phyloP scores from a whole-genome alignment of 2,329 filamentous ascomycete species.

The Calonectria pseudoreteaudii region DNA sequence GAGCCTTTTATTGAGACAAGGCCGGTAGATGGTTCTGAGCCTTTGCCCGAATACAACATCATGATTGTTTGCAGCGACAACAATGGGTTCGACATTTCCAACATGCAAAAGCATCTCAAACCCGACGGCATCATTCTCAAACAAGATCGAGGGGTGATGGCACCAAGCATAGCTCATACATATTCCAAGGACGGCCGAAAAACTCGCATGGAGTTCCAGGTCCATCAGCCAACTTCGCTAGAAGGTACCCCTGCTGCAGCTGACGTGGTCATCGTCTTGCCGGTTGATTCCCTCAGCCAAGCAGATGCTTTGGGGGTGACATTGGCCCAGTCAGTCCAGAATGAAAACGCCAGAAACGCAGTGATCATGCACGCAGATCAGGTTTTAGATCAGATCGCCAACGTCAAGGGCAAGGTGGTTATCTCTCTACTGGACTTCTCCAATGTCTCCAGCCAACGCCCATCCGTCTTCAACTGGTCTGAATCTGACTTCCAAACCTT shows the following conservation, averaged over 20 bases:
- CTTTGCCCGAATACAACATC: constrained; percentile 48
- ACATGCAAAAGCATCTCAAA: constrained; percentile 41
- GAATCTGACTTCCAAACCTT: constrained; percentile 54
- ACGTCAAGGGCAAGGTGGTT: constrained; percentile 45
- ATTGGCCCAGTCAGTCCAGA: not conserved
- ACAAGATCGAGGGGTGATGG: constrained; percentile 7
- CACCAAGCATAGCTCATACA: not conserved
- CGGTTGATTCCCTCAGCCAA: constrained; percentile 20
- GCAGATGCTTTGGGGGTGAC: not conserved
- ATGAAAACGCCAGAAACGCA: not conserved
- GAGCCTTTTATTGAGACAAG: constrained; percentile 46
- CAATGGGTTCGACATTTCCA: constrained; percentile 22
- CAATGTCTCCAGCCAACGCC: constrained; percentile 32
- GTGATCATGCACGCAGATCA: constrained; percentile 21
- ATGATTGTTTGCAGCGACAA: constrained; percentile 42
- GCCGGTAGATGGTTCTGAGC: constrained; percentile 32
- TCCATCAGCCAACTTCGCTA: not conserved
- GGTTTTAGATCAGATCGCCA: constrained; percentile 23
- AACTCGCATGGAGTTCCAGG: constrained; percentile 15
- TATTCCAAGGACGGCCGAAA: not conserved
- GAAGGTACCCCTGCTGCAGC: not conserved
- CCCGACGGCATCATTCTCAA: constrained; percentile 45
- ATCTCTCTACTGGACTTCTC: constrained; percentile 62
- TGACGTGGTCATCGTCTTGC: constrained; percentile 33
- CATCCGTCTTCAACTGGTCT: constrained; percentile 54